A percentile compares a stretch with the other conserved stretches of the same genome.
Evolutionary conservation across 2,329 filamentous ascomycete genomes (phyloP).

Genomic region (Penicillium sp.): DNA sequence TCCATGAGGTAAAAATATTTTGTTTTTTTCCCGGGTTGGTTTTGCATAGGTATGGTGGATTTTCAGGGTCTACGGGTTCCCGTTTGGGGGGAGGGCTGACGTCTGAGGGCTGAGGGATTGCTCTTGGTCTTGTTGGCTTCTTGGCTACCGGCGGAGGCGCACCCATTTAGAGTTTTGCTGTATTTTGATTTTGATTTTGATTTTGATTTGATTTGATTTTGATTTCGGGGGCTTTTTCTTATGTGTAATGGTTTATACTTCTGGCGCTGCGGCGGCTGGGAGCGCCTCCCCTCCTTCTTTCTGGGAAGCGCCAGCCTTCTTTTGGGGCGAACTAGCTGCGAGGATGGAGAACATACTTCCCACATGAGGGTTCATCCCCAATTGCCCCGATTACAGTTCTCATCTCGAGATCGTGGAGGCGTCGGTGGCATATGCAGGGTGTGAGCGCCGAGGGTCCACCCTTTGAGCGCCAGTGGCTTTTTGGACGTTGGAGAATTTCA

Average conservation of each 20-base stretch:
- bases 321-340: slow-evolving; percentile 2
- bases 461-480: slow-evolving; percentile 2
- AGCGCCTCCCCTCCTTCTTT: background rate
- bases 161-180: slow-evolving; percentile 17
- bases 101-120: too few species aligned
- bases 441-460: slow-evolving; percentile 15
- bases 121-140: too few species aligned
- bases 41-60: too few species aligned
- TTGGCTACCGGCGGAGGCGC: slow-evolving; percentile 4
- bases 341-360: slow-evolving; percentile 13
- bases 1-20: too few species aligned
- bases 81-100: too few species aligned
- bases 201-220: background rate
- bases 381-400: background rate
- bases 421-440: slow-evolving; percentile 21
- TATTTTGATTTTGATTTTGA: slow-evolving; percentile 9
- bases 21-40: slow-evolving; percentile 6
- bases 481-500: background rate
- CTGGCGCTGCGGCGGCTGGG: background rate
- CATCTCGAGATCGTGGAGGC: slow-evolving; percentile 21
- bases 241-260: background rate
- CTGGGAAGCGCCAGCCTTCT: background rate
- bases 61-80: slow-evolving; percentile 23
- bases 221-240: too few species aligned
- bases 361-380: slow-evolving; percentile 4